Base-by-base conservation (phyloP, 106 monocot species). In the Dendrobium catenatum region DNA sequence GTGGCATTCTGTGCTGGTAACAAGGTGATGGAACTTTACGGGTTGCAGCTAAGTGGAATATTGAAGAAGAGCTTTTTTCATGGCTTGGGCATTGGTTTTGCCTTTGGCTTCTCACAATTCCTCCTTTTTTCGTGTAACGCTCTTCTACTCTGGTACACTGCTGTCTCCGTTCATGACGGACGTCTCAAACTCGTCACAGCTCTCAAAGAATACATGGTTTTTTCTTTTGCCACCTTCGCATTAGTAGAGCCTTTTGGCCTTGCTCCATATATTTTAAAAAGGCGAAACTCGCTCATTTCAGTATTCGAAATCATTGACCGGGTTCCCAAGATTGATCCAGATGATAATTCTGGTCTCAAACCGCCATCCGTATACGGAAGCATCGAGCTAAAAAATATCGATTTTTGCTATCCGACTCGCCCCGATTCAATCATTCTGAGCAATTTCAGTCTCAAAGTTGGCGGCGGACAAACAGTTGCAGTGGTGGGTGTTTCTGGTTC, bases 1-100 rank as follows among this genome's bases (percentile, higher is more conserved):
- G 99, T 99, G 41, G 95, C 95, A 19, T 99, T 93, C 81, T 95
- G 95, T 84, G 95, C 99, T n/a, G 99, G 99, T 49, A 93, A 99
- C 85, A 93, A 99, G 83, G 93, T 99, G 51, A 99, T 95, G 89
- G 95, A 95, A 73, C 86, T 99, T 15, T 99, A 99, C 78, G 84
- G 87, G 49, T 42, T 86, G 40, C 95, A 99, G 77, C 90, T 95
- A 4, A 22, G 77, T 6, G 90, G 80, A 72, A 99, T 99, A 82
- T 85, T 93, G 68, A 93, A 78, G 24, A 83, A 93, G 77, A 95
- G 95, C 79, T 86, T 93, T 83, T 6, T 95, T 48, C 95, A 95
- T 59, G 99, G 99, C 51, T 81, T 89, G 82, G 88, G 80, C 24
- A 99, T 95, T 55, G 99, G 99, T 15, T 91, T 99, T 83, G 93